Conservation (phyloP, 2,329 filamentous ascomycete species). For the Amphichorda felina region DNA sequence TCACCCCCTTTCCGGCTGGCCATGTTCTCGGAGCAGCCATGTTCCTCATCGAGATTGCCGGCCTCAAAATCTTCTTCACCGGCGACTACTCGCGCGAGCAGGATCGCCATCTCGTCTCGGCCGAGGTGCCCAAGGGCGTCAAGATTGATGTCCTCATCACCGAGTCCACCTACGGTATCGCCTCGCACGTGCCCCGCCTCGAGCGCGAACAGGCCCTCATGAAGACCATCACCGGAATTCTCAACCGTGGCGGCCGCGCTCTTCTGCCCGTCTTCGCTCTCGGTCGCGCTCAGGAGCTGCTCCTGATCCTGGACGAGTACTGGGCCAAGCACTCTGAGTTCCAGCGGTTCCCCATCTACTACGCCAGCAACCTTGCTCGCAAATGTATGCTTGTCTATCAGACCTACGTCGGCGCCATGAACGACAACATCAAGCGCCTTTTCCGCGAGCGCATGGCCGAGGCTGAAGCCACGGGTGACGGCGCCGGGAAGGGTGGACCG, state of each 20-base stretch:
- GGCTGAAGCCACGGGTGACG: constrained; percentile 68
- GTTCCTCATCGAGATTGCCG: constrained; percentile 96
- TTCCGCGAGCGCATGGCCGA: constrained; percentile 89
- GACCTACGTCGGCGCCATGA: constrained; percentile 97
- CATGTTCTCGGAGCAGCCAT: constrained; percentile 98
- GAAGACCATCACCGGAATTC: constrained; percentile 84
- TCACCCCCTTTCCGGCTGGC: constrained; percentile 92
- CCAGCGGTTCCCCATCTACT: constrained; percentile 91
- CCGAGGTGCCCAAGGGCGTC: constrained; percentile 75
- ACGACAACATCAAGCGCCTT: constrained; percentile 95
- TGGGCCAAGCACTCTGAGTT: constrained; percentile 84
- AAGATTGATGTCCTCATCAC: constrained; percentile 96
- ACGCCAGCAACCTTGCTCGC: constrained; percentile 85
- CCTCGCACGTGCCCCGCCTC: constrained; percentile 78
- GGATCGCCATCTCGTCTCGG: constrained; percentile 89
- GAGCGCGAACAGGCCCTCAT: constrained; percentile 90
- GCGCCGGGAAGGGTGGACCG: constrained; percentile 65
- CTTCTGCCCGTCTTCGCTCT: constrained; percentile 93
- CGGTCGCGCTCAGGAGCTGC: constrained; percentile 82
- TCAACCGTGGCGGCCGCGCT: constrained; percentile 85
- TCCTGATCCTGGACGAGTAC: constrained; percentile 93
- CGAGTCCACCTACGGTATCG: constrained; percentile 94
- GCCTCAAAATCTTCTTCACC: constrained; percentile 93
- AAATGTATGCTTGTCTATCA: constrained; percentile 99
- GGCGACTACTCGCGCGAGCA: constrained; percentile 96